Base-by-base conservation (phyloP, 2,329 filamentous ascomycete genomes). In the Arthrobotrys sinensis region DNA sequence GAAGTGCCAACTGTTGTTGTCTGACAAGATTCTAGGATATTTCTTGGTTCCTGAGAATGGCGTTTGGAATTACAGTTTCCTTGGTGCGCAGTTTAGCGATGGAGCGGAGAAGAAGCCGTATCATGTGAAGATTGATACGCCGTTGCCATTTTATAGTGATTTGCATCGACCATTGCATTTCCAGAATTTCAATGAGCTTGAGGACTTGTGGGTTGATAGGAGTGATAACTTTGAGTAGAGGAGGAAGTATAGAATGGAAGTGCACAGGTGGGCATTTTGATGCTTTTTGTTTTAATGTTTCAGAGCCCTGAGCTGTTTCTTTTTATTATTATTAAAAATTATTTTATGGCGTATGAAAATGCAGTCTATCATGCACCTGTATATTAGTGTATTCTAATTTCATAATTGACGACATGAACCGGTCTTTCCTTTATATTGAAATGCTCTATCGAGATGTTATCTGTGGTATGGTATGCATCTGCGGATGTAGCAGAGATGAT, bases 1-100 rank as follows among this genome's bases (percentile, higher is more conserved):
- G 85, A 98, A 98, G 87, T 94, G 93, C 81, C 97, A 99, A 86
- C 87, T 99, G 69, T 86, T 99, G 32, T 89, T 99, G 66, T 96
- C 93, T 80, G 95, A 97, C 82, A 93, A 94, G 84, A 97, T 97
- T 84, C 90, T 92, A 81, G 96, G 96, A 32, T 98, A 94, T 87
- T 99, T 99, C 90, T 86, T 99, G 69, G 94, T 98, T 21, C 96
- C 96, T 0, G 94, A 97, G 83, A 91, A 91, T 68, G 91, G 91
- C 80, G 88, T 92, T 79, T 99, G 96, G 96, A 99, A 99, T 85
- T 99, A 97, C 87, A 96, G 92, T 84, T 99, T 99, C 88, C 93
- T 98, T 91, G 96, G 96, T 69, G 93, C 91, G 80, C 90, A 91
- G 0, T 99, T 98, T 83, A 90, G 91, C 12, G 79, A 79, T 21